These are phyloP conservation scores for Phytophthora uliginosa DNA, from an alignment of 352 stramenopile species.

Conservation along the genomic window DNA sequence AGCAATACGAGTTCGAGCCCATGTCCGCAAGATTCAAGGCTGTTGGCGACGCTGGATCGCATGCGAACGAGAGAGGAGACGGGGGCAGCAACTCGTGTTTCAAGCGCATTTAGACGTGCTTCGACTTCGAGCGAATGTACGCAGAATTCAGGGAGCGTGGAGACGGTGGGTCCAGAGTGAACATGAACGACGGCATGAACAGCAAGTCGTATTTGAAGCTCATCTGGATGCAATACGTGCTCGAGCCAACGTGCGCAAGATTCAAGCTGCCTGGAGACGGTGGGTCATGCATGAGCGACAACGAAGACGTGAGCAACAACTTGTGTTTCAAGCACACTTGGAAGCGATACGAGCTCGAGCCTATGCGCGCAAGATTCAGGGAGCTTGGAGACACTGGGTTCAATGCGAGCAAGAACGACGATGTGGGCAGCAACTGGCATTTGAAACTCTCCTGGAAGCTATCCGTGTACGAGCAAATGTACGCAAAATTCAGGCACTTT, in stretches of 20 bases:
- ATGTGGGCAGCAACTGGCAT: conserved; percentile 10
- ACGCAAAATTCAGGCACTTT: conserved; percentile 16
- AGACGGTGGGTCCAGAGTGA: conserved; percentile 17
- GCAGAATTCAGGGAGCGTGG: conserved; percentile 35
- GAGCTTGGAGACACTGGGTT: conserved; percentile 18
- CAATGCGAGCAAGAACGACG: conserved; percentile 1
- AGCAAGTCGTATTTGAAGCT: conserved; percentile 1
- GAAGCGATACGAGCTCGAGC: conserved; percentile 11
- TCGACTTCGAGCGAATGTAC: not conserved
- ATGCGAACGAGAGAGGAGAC: not conserved
- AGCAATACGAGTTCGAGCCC: not conserved
- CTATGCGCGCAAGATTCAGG: conserved; percentile 30
- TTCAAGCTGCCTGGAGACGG: conserved; percentile 20
- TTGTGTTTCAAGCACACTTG: conserved; percentile 10
- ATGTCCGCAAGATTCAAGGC: conserved; percentile 1
- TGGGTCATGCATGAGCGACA: conserved; percentile 5
- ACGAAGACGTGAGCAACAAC: conserved; percentile 6
- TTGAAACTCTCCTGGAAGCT: not conserved
- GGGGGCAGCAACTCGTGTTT: conserved; percentile 1
- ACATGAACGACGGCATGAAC: not conserved
- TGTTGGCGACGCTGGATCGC: not conserved
- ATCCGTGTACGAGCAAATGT: conserved; percentile 11
- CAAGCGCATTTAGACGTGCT: conserved; percentile 10
- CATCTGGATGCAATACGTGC: conserved; percentile 8
- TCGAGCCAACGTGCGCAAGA: conserved; percentile 8